Percentiles rank a stretch among this genome's conserved stretches.
phyloP scores from a whole-genome alignment of 2,329 filamentous ascomycete species.

The Harringtonia aguacate region DNA sequence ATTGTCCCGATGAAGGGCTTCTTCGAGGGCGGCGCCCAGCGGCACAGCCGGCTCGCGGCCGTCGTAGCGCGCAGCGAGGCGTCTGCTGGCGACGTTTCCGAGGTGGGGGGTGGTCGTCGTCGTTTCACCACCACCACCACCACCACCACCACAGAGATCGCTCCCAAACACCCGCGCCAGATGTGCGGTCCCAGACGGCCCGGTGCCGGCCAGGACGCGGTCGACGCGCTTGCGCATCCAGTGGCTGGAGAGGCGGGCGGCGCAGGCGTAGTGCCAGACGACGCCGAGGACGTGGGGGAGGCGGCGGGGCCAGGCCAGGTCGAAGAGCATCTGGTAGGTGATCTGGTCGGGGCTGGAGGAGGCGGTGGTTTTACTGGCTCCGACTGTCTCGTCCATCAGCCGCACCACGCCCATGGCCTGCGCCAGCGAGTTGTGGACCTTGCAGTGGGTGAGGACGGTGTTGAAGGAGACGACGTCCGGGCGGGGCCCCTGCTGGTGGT shows the following conservation, averaged over 20 bases:
- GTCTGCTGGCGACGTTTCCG: neutral
- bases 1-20: constrained; percentile 10
- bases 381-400: constrained; percentile 12
- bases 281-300: constrained; percentile 20
- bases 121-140: no score
- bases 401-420: constrained; percentile 14
- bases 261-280: constrained; percentile 22
- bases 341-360: constrained; percentile 15
- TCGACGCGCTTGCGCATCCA: constrained; percentile 17
- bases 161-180: neutral
- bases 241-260: constrained; percentile 15
- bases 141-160: no score
- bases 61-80: constrained; percentile 7
- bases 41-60: constrained; percentile 9
- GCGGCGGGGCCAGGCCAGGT: constrained; percentile 21
- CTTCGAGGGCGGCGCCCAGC: constrained; percentile 6
- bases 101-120: neutral
- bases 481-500: constrained; percentile 3
- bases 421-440: constrained; percentile 12
- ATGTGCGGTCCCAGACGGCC: neutral
- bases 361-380: neutral
- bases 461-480: constrained; percentile 25
- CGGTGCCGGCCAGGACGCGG: constrained; percentile 2
- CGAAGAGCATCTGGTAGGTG: constrained; percentile 27
- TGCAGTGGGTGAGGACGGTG: constrained; percentile 18